Evolutionary conservation across 1,284 basidiomycete genomes (phyloP).

Genomic region (Wallemia mellicola): DNA sequence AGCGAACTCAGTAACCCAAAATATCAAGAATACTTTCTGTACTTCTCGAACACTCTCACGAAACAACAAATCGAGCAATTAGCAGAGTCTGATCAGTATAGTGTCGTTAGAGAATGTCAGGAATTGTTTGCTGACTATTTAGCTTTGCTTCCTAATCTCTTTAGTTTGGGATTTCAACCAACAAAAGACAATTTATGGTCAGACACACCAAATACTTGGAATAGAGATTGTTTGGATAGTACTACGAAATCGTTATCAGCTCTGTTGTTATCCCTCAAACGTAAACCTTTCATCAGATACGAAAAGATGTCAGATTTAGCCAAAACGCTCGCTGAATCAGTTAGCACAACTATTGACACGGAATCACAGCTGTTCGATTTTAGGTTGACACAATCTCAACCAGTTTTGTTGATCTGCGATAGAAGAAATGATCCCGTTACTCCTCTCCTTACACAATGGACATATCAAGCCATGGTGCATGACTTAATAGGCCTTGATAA

Average conservation of each 20-base stretch:
- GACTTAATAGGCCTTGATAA: constrained; percentile 82
- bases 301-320: background rate
- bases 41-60: constrained; percentile 76
- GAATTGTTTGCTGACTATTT: constrained; percentile 90
- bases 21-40: constrained; percentile 90
- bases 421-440: constrained; percentile 92
- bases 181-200: constrained; percentile 12
- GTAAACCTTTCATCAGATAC: constrained; percentile 62
- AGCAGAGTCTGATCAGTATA: constrained; percentile 81
- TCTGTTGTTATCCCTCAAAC: constrained; percentile 74
- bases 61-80: constrained; percentile 76
- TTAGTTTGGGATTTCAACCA: constrained; percentile 35
- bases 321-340: background rate
- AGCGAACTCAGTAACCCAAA: constrained; percentile 60
- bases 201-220: constrained; percentile 34
- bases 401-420: constrained; percentile 49
- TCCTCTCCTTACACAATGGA: constrained; percentile 92
- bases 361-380: constrained; percentile 49
- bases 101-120: constrained; percentile 72
- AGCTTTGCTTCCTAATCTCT: constrained; percentile 55
- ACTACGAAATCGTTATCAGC: constrained; percentile 59
- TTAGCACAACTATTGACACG: constrained; percentile 14
- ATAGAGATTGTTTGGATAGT: constrained; percentile 41
- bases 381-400: constrained; percentile 38
- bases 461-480: constrained; percentile 98